Percentiles rank a stretch among this genome's conserved stretches.
These are phyloP conservation scores for Acidiella bohemica DNA, from an alignment of 495 filamentous ascomycete genomes.

Conservation along the genomic window DNA sequence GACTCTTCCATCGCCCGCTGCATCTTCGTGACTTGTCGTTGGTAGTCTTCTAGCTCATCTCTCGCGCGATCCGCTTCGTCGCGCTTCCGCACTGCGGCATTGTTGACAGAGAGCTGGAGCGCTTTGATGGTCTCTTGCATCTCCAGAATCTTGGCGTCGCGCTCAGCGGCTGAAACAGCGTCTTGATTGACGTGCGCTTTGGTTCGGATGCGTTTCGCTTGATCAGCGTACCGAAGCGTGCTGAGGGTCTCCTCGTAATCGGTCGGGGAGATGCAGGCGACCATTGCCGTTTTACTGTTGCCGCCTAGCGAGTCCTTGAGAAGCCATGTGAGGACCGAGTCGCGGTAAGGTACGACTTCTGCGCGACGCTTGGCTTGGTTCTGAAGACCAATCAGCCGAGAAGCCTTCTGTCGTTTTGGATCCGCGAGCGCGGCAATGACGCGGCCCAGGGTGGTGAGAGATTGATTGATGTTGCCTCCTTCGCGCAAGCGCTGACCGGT, in stretches of 20 bases:
- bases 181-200: constrained; percentile 93
- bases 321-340: constrained; percentile 95
- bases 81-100: constrained; percentile 34
- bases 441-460: constrained; percentile 83
- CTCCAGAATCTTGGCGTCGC: constrained; percentile 81
- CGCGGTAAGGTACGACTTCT: constrained; percentile 80
- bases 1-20: constrained; percentile 91
- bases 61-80: constrained; percentile 36
- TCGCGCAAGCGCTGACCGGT: constrained; percentile 82
- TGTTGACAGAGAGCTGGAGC: constrained; percentile 58
- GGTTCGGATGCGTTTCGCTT: constrained; percentile 95
- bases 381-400: constrained; percentile 5
- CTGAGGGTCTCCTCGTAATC: constrained; percentile 97
- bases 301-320: constrained; percentile 90
- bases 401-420: constrained; percentile 30
- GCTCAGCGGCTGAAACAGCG: constrained; percentile 67
- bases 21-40: constrained; percentile 69
- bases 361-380: constrained; percentile 33
- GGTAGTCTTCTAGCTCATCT: constrained; percentile 82
- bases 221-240: constrained; percentile 91
- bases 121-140: constrained; percentile 87
- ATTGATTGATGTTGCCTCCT: constrained; percentile 97
- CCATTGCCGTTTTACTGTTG: constrained; percentile 97
- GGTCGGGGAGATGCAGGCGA: constrained; percentile 85
- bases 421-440: constrained; percentile 96